Evolutionary conservation across 129 eudicot genomes (phyloP).

Genomic region (Sambucus nigra): DNA sequence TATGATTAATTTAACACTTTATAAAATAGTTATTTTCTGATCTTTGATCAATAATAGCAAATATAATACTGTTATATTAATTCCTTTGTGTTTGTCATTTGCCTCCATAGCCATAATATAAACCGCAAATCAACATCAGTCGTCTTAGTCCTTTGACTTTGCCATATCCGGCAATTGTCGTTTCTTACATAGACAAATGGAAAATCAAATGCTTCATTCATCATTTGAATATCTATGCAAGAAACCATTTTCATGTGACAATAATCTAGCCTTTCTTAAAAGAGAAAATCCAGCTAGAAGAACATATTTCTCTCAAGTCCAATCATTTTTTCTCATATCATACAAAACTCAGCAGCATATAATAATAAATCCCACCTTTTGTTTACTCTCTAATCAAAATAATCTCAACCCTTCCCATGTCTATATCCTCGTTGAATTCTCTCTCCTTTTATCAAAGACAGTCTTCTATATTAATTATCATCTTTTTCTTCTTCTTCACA

Average conservation of each 20-base stretch:
- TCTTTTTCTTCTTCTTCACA: conserved; percentile 10
- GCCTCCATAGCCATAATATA: not conserved
- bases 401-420: not conserved
- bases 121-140: not conserved
- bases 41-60: not conserved
- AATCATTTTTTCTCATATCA: not conserved
- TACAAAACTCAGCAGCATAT: not conserved
- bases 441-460: not conserved
- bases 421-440: not conserved
- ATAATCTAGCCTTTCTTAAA: not conserved
- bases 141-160: not conserved
- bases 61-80: not conserved
- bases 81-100: conserved; percentile 9
- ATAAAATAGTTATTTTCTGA: no score
- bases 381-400: not conserved
- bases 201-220: not conserved
- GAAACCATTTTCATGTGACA: not conserved
- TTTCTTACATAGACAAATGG: not conserved
- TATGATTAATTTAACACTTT: no score
- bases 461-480: not conserved
- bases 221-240: not conserved
- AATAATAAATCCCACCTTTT: not conserved
- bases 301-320: not conserved
- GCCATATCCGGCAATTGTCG: conserved; percentile 17
- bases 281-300: not conserved